phyloP scores from a whole-genome alignment of 2,329 filamentous ascomycete species.

The Venturiaceae sp. region DNA sequence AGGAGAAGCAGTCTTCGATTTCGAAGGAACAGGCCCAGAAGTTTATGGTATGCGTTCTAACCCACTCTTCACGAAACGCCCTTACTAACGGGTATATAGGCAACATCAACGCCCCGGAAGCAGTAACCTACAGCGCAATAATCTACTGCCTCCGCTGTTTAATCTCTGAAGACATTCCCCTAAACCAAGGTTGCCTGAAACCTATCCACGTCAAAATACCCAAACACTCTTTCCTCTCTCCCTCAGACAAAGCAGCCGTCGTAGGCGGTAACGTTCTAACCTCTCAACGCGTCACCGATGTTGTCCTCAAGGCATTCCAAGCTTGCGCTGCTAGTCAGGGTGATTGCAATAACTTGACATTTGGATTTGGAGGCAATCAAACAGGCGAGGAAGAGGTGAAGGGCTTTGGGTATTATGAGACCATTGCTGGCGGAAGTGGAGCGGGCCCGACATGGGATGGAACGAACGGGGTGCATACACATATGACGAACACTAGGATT shows the following conservation, averaged over 20 bases:
- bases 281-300: slow-evolving; percentile 69
- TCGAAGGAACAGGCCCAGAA: slow-evolving; percentile 68
- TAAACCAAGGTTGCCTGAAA: slow-evolving; percentile 76
- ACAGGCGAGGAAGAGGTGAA: slow-evolving; percentile 49
- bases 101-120: slow-evolving; percentile 73
- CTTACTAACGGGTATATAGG: no score
- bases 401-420: slow-evolving; percentile 83
- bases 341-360: slow-evolving; percentile 77
- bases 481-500: slow-evolving; percentile 82
- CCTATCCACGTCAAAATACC: slow-evolving; percentile 70
- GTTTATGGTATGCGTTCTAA: slow-evolving; percentile 56
- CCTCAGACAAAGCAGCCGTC: slow-evolving; percentile 67
- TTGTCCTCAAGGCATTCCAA: slow-evolving; percentile 69
- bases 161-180: slow-evolving; percentile 70
- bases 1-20: slow-evolving; percentile 70
- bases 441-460: slow-evolving; percentile 66
- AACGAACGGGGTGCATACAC: slow-evolving; percentile 66
- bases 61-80: neutral
- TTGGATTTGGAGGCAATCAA: slow-evolving; percentile 65
- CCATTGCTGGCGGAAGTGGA: slow-evolving; percentile 68
- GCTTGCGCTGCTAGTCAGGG: slow-evolving; percentile 73
- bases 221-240: slow-evolving; percentile 61
- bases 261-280: slow-evolving; percentile 79
- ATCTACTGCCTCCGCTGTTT: slow-evolving; percentile 78
- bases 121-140: slow-evolving; percentile 74